Conservation (phyloP, 495 filamentous ascomycete genomes). For the Penicillium turbatum region DNA sequence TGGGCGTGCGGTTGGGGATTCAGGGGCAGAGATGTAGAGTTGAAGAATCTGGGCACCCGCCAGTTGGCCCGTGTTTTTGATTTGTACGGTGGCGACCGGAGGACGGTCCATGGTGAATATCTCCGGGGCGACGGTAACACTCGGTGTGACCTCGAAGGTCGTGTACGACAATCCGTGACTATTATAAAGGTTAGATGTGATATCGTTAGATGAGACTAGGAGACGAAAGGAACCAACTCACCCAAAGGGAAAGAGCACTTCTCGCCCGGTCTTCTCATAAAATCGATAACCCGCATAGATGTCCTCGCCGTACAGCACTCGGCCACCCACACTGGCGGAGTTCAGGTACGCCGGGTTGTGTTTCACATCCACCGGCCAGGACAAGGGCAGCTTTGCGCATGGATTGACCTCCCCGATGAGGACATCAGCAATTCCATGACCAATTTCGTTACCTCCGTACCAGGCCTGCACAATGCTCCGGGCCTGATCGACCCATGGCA, state of each 20-base stretch:
- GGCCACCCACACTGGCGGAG: constrained; percentile 63
- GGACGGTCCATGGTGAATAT: constrained; percentile 53
- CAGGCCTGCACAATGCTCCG: constrained; percentile 63
- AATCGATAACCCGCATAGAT: constrained; percentile 73
- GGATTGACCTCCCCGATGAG: constrained; percentile 56
- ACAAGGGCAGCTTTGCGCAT: constrained; percentile 48
- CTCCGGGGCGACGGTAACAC: constrained; percentile 32
- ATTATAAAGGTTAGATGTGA: not conserved
- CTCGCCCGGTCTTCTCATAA: constrained; percentile 65
- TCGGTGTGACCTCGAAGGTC: constrained; percentile 52
- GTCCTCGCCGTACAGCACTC: constrained; percentile 63
- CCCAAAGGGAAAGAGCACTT: constrained; percentile 23
- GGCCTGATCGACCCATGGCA: constrained; percentile 70
- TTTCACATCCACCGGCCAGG: constrained; percentile 56
- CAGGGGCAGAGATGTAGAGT: constrained; percentile 57
- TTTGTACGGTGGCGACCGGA: constrained; percentile 44
- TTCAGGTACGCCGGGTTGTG: constrained; percentile 67
- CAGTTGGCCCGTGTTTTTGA: constrained; percentile 49
- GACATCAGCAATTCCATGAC: constrained; percentile 50
- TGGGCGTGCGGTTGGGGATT: constrained; percentile 36
- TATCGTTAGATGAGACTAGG: not conserved
- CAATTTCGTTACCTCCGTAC: constrained; percentile 59
- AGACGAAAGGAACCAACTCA: constrained; percentile 11
- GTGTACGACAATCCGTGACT: constrained; percentile 70
- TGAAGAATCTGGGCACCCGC: constrained; percentile 68